Conservation (phyloP, 768 basidiomycete species). For the Russula ochroleuca region DNA sequence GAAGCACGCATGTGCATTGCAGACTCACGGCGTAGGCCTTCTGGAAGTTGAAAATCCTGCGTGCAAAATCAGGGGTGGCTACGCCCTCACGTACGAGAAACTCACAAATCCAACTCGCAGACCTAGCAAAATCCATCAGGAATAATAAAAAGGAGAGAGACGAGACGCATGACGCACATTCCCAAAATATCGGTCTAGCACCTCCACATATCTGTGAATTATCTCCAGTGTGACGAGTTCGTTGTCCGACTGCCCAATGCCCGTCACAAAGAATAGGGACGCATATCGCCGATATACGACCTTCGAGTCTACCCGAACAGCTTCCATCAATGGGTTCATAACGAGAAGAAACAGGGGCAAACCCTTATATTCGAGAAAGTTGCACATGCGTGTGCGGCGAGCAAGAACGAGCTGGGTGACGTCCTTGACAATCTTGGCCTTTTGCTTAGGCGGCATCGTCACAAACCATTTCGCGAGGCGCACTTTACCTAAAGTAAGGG, state of each 20-base stretch:
- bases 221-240: slow-evolving; percentile 90
- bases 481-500: slow-evolving; percentile 66
- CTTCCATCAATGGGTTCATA: neutral
- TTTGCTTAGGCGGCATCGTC: slow-evolving; percentile 73
- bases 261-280: slow-evolving; percentile 91
- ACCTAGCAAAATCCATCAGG: slow-evolving; percentile 45
- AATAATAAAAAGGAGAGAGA: neutral
- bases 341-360: slow-evolving; percentile 28
- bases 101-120: slow-evolving; percentile 89
- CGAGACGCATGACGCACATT: slow-evolving; percentile 53
- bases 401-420: slow-evolving; percentile 90
- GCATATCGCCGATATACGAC: slow-evolving; percentile 95
- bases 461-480: slow-evolving; percentile 95
- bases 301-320: slow-evolving; percentile 54
- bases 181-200: slow-evolving; percentile 80
- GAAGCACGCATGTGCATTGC: neutral
- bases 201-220: slow-evolving; percentile 90
- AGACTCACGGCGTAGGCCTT: slow-evolving; percentile 77
- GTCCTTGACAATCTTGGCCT: slow-evolving; percentile 91
- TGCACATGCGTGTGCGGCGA: slow-evolving; percentile 87
- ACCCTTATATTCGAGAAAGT: slow-evolving; percentile 97
- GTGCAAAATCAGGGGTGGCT: slow-evolving; percentile 9
- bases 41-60: slow-evolving; percentile 95
- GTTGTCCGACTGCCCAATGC: slow-evolving; percentile 79
- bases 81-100: neutral